Conservation (phyloP, 441 rosid genomes). For the Sinapis alba region DNA sequence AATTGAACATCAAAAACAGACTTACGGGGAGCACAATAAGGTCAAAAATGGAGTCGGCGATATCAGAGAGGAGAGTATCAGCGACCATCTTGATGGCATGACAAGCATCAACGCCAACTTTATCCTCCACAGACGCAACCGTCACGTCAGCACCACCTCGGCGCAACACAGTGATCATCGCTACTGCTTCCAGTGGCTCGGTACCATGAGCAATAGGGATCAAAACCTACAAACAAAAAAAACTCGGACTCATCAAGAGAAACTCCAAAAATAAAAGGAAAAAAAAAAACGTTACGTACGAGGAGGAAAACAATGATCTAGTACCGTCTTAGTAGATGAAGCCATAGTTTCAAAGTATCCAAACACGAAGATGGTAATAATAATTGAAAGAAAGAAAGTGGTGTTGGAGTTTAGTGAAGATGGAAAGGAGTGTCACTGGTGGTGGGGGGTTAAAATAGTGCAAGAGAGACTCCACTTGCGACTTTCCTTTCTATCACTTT, state of each 20-base stretch:
- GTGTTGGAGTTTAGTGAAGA: slow-evolving; percentile 25
- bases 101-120: slow-evolving; percentile 67
- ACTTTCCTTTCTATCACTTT: slow-evolving; percentile 22
- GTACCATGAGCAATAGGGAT: slow-evolving; percentile 91
- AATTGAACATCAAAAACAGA: background rate
- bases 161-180: slow-evolving; percentile 70
- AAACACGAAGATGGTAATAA: no score
- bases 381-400: no score
- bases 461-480: slow-evolving; percentile 23
- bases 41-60: slow-evolving; percentile 61
- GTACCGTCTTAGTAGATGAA: slow-evolving; percentile 58
- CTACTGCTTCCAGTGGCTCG: slow-evolving; percentile 93
- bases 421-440: slow-evolving; percentile 19
- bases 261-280: background rate
- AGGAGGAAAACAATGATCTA: background rate
- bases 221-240: slow-evolving; percentile 65
- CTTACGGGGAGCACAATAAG: slow-evolving; percentile 81
- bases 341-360: slow-evolving; percentile 63
- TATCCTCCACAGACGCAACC: slow-evolving; percentile 74
- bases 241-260: background rate
- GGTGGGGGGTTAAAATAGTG: slow-evolving; percentile 30
- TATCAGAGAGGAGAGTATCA: slow-evolving; percentile 67
- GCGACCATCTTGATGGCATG: slow-evolving; percentile 80
- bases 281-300: background rate
- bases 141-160: slow-evolving; percentile 87